These are phyloP conservation scores for Colletotrichum spinosum DNA, from an alignment of 2,329 filamentous ascomycete species.

Conservation along the genomic window DNA sequence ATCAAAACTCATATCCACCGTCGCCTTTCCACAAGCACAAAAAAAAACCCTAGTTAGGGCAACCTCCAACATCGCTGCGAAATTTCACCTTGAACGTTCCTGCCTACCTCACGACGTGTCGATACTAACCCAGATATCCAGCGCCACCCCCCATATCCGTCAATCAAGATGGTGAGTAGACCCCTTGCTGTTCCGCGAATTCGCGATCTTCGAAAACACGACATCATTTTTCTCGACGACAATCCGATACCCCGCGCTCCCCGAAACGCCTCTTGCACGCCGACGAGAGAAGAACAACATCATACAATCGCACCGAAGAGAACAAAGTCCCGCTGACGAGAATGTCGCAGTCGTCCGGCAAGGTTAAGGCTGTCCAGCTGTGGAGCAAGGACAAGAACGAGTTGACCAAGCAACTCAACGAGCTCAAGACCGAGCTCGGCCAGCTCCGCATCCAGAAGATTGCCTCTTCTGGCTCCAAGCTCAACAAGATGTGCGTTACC, in stretches of 20 bases:
- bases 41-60: slow-evolving; percentile 20
- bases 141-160: slow-evolving; percentile 35
- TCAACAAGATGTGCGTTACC: slow-evolving; percentile 90
- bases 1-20: not conserved
- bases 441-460: slow-evolving; percentile 99
- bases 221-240: slow-evolving; percentile 15
- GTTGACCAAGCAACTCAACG: slow-evolving; percentile 91
- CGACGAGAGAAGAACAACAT: slow-evolving; percentile 23
- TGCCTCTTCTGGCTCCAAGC: slow-evolving; percentile 92
- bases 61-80: slow-evolving; percentile 4
- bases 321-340: slow-evolving; percentile 35
- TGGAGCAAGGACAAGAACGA: slow-evolving; percentile 99
- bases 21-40: slow-evolving; percentile 1
- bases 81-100: slow-evolving; percentile 12
- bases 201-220: slow-evolving; percentile 27
- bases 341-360: slow-evolving; percentile 58
- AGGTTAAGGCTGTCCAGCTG: slow-evolving; percentile 96
- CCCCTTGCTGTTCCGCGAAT: slow-evolving; percentile 19
- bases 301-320: not conserved
- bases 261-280: slow-evolving; percentile 8
- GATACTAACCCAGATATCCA: slow-evolving; percentile 39
- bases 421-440: slow-evolving; percentile 96
- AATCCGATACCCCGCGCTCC: slow-evolving; percentile 23
- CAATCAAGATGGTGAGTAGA: slow-evolving; percentile 38
- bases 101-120: slow-evolving; percentile 33